These are phyloP conservation scores for Candida jianshihensis DNA, from an alignment of 805 yeast species.

Conservation along the genomic window DNA sequence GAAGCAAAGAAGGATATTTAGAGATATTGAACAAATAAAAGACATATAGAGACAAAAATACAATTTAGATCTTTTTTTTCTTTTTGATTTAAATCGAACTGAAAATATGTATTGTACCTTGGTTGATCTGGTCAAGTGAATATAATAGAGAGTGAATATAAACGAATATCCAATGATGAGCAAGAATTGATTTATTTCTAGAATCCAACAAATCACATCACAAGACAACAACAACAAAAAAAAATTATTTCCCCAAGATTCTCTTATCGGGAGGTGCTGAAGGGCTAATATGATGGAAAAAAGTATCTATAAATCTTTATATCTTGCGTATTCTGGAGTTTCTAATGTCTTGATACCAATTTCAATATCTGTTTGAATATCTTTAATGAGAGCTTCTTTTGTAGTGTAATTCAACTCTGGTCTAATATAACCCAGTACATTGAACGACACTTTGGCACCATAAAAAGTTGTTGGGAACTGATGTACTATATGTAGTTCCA, in stretches of 20 bases:
- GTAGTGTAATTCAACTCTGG: constrained; percentile 86
- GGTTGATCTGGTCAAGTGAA: too few relatives aligned
- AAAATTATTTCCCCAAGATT: too few relatives aligned
- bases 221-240: too few relatives aligned
- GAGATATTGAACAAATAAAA: neutral
- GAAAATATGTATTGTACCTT: neutral
- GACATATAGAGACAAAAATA: neutral
- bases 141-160: too few relatives aligned
- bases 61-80: neutral
- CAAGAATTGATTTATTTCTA: too few relatives aligned
- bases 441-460: constrained; percentile 68
- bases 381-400: constrained; percentile 75
- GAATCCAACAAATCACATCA: too few relatives aligned
- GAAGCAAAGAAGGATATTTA: constrained; percentile 22
- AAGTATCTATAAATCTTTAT: constrained; percentile 16
- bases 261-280: too few relatives aligned
- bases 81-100: neutral
- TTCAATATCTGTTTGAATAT: constrained; percentile 72
- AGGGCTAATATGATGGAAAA: too few relatives aligned
- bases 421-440: constrained; percentile 80
- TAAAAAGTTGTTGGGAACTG: constrained; percentile 63
- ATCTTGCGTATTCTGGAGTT: constrained; percentile 33
- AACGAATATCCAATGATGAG: too few relatives aligned
- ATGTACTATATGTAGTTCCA: constrained; percentile 82
- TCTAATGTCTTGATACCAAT: constrained; percentile 50